phyloP scores from a whole-genome alignment of 2,329 filamentous ascomycete genomes.

The Pseudogymnoascus sp. region DNA sequence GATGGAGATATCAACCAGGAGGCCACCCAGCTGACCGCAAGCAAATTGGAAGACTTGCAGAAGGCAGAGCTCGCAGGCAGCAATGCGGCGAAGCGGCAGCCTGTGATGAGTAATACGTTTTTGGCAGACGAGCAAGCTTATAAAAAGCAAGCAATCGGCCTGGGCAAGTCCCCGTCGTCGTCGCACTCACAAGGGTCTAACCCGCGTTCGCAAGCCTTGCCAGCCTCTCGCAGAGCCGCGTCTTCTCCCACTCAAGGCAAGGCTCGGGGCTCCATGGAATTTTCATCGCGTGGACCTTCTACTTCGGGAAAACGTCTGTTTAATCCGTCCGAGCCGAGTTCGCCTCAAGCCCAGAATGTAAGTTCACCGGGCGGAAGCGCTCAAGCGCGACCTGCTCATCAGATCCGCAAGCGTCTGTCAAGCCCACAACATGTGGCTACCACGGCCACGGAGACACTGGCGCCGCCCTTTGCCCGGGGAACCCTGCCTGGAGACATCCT shows the following conservation, averaged over 20 bases:
- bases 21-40: neutral
- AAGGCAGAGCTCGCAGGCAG: neutral
- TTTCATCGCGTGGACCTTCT: neutral
- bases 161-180: neutral
- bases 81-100: neutral
- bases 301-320: neutral
- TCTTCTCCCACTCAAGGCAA: neutral
- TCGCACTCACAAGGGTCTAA: neutral
- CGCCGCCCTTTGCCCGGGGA: neutral
- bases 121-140: neutral
- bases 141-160: constrained; percentile 3
- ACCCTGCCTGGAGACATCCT: neutral
- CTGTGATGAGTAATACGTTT: constrained; percentile 6
- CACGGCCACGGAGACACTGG: neutral
- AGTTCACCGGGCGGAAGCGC: neutral
- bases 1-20: neutral
- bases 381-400: neutral
- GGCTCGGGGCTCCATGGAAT: neutral
- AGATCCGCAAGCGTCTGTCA: neutral
- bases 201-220: neutral
- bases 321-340: neutral
- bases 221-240: neutral
- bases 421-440: neutral
- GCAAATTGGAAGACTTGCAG: neutral
- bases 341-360: neutral